These are phyloP conservation scores for Byssochlamys sp. DNA, from an alignment of 2,329 filamentous ascomycete species.

Conservation along the genomic window DNA sequence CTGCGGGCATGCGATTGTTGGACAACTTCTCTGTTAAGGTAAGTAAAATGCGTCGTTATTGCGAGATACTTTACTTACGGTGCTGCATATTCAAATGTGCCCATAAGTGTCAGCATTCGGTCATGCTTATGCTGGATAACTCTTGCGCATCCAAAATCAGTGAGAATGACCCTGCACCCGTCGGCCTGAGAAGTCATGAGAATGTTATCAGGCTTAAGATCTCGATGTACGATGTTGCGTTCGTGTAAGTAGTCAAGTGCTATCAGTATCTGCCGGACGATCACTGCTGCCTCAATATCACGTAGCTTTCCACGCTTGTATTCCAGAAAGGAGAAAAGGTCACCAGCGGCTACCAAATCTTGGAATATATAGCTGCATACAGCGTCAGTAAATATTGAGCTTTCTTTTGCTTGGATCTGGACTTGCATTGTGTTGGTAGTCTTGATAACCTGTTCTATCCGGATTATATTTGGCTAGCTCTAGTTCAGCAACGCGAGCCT, in stretches of 20 bases:
- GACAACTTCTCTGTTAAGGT: slow-evolving; percentile 17
- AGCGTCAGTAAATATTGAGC: slow-evolving; percentile 6
- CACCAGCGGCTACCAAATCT: slow-evolving; percentile 51
- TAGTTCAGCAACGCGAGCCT: background rate
- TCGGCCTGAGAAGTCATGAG: slow-evolving; percentile 46
- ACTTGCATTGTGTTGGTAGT: slow-evolving; percentile 43
- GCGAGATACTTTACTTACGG: slow-evolving; percentile 38
- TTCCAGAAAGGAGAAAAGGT: slow-evolving; percentile 51
- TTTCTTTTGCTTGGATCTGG: background rate
- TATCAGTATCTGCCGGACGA: slow-evolving; percentile 47
- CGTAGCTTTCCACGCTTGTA: slow-evolving; percentile 38
- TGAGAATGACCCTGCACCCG: slow-evolving; percentile 47
- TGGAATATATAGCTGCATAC: slow-evolving; percentile 48
- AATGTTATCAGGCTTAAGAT: slow-evolving; percentile 56
- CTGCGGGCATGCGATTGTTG: slow-evolving; percentile 2
- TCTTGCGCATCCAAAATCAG: slow-evolving; percentile 52
- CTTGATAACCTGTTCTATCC: slow-evolving; percentile 47
- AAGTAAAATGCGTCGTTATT: background rate
- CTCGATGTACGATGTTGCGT: slow-evolving; percentile 49
- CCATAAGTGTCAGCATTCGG: slow-evolving; percentile 47
- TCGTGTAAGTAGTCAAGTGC: slow-evolving; percentile 51
- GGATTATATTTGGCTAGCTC: slow-evolving; percentile 49
- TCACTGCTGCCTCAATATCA: slow-evolving; percentile 45
- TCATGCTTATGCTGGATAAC: slow-evolving; percentile 16
- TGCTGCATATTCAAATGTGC: slow-evolving; percentile 49